Conservation (phyloP, 192 early-diverging fungal genomes). For the Mortierella antarctica region DNA sequence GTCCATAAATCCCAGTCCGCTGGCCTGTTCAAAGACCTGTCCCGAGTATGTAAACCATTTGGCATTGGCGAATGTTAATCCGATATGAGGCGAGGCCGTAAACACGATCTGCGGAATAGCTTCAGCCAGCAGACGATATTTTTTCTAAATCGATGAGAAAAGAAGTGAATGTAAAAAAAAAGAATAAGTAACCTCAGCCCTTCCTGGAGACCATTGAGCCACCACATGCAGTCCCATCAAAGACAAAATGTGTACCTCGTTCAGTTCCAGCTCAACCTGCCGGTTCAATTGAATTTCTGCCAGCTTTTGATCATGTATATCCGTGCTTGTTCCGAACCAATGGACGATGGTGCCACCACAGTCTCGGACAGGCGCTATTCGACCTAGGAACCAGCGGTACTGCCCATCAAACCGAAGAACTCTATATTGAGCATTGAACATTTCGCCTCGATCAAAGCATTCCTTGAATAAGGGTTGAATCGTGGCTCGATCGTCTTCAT, state of each 20-base stretch:
- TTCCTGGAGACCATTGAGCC: no score
- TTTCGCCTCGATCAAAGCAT: constrained; percentile 60
- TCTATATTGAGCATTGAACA: constrained; percentile 63
- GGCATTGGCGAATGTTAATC: constrained; percentile 64
- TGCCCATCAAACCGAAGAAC: constrained; percentile 65
- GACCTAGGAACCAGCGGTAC: constrained; percentile 64
- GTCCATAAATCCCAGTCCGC: constrained; percentile 64
- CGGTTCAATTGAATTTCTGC: constrained; percentile 58
- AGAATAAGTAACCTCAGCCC: not conserved
- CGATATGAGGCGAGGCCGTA: constrained; percentile 59
- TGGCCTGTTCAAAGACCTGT: constrained; percentile 59
- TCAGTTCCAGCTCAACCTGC: constrained; percentile 63
- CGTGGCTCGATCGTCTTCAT: constrained; percentile 59
- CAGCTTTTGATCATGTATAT: constrained; percentile 66
- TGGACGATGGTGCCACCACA: constrained; percentile 63
- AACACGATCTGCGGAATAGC: constrained; percentile 72
- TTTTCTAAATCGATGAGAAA: constrained; percentile 37
- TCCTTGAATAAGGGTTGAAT: constrained; percentile 55
- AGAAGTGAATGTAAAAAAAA: not conserved
- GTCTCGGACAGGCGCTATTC: constrained; percentile 63
- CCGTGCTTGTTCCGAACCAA: constrained; percentile 68
- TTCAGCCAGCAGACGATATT: constrained; percentile 67
- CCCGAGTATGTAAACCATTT: constrained; percentile 68
- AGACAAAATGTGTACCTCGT: constrained; percentile 47
- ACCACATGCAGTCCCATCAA: no score